Percentiles rank a stretch among this genome's conserved stretches.
Evolutionary conservation across 257 asterid genomes (phyloP).

Genomic region (Datura wrightii): DNA sequence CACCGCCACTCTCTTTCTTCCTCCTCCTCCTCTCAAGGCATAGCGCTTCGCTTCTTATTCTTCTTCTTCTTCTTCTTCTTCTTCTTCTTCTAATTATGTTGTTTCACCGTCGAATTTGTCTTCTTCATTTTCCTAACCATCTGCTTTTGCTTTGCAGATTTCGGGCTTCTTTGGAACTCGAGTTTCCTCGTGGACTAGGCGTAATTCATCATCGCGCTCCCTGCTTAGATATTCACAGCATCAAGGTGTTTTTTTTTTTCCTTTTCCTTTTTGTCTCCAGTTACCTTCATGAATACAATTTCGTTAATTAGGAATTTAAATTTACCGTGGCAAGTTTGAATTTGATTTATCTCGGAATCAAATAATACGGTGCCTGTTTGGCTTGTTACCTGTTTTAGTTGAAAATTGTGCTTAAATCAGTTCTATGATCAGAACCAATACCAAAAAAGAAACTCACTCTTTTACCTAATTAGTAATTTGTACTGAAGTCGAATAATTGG

Average conservation of each 20-base stretch:
- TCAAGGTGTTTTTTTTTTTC: not conserved
- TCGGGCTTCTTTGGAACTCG: constrained; percentile 45
- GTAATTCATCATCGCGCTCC: constrained; percentile 34
- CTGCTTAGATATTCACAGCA: not conserved
- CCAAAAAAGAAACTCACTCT: not conserved
- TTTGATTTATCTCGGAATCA: not conserved
- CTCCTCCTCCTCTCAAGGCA: constrained; percentile 39
- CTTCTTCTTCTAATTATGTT: not conserved
- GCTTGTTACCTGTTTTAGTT: not conserved
- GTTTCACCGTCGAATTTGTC: not conserved
- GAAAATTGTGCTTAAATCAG: not conserved
- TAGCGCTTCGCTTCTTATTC: no score
- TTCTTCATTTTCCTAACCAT: not conserved
- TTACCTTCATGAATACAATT: not conserved
- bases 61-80: no score
- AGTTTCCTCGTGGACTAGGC: constrained; percentile 38
- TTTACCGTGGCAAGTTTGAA: not conserved
- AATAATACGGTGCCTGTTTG: not conserved
- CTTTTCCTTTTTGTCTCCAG: not conserved
- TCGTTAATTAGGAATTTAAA: not conserved
- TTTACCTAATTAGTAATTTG: not conserved
- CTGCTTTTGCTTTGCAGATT: constrained; percentile 41
- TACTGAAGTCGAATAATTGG: not conserved
- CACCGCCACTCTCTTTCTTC: constrained; percentile 30
- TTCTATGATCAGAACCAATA: not conserved